Evolutionary conservation across 768 basidiomycete genomes (phyloP), one percentile per base, ranked within the genome.

Genomic region (Panus rudis): DNA sequence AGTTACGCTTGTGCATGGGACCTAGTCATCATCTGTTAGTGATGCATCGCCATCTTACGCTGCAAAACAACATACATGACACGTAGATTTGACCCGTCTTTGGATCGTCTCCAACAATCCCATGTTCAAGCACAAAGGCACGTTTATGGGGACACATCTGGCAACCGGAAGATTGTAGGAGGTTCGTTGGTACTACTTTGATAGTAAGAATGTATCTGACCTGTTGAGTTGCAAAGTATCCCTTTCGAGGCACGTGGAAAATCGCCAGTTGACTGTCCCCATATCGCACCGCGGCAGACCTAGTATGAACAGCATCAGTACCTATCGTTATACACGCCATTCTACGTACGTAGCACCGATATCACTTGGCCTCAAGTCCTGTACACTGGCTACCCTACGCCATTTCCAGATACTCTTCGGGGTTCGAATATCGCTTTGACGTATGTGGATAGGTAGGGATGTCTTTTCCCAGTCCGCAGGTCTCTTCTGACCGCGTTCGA

Each of bases 391-490:
- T 25, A 84, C 53, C 28, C 60, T 63, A 4, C 65, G 53, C 81
- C 81, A 86, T 37, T 58, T 59, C 84, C 81, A 86, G 23, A 72
- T 54, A 3, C 57, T 53, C 40, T 71, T 74, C 0, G 73, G 73
- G 1, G 71, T 66, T 2, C 55, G 42, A 31, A 80, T 51, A 35
- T 66, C 58, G 13, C 62, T 56, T 34, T 57, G 47, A 20, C 59
- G 51, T 22, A 81, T 58, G 44, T 72, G 74, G n/a, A 70, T 60
- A 0, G 75, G 58, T 4, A 75, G 67, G 33, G 68, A 70, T 14
- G 66, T 63, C 54, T 79, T 78, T 1, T 81, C 72, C 84, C 84
- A 87, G 45, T 84, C 72, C 5, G 79, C 79, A 1, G 83, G 81
- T 19, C 81, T 70, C 11, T 58, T 51, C 51, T 86, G 84, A 3